Evolutionary conservation across 225 moss, liverwort and hornwort species (phyloP).

Genomic region (Bryoerythrophyllum caledonicum): DNA sequence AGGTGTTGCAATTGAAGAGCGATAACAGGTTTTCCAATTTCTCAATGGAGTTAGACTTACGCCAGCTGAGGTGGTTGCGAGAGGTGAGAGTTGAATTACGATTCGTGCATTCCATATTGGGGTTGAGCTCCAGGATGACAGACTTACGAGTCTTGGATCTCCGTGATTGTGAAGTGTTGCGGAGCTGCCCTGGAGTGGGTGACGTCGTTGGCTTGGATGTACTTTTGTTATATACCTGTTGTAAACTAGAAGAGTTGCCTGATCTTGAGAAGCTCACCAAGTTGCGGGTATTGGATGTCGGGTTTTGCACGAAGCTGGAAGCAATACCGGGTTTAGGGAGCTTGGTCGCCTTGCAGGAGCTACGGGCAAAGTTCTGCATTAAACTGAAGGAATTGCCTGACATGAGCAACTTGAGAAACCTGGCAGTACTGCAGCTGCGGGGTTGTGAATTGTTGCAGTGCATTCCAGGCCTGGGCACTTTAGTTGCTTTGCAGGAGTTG

Average conservation of each 20-base stretch:
- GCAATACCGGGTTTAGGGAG: neutral
- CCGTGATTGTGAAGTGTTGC: neutral
- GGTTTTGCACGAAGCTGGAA: accelerated
- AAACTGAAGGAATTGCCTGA: no score
- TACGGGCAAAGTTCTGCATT: no score
- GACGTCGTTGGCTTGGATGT: neutral
- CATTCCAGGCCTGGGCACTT: no score
- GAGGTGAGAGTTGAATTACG: neutral
- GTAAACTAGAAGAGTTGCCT: neutral
- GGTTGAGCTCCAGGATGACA: neutral
- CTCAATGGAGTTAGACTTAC: neutral
- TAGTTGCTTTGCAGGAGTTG: no score
- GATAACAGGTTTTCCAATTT: accelerated
- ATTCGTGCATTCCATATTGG: neutral
- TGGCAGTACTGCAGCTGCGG: no score
- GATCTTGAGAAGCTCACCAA: neutral
- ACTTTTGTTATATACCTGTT: neutral
- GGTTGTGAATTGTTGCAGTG: no score
- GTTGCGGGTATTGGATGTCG: neutral
- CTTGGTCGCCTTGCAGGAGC: neutral
- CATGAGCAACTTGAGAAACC: no score
- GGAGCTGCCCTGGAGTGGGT: neutral
- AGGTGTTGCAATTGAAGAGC: neutral
- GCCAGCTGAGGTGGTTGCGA: neutral
- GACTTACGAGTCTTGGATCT: neutral